Conservation (phyloP, 495 filamentous ascomycete species). For the Platismatia glauca region DNA sequence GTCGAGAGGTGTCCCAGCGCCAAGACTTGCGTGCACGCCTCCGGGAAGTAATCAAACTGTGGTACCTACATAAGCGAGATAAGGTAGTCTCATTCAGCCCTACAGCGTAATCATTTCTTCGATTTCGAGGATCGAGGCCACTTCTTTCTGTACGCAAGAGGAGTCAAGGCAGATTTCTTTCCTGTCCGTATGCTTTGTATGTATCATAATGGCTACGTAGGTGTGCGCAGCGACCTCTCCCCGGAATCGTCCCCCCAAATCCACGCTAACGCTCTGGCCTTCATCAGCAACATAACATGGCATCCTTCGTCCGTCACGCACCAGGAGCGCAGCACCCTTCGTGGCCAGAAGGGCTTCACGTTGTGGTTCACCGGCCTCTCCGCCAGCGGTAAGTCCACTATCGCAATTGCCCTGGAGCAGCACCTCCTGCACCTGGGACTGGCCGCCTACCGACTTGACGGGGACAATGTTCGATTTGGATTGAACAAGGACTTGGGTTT, state of each 20-base stretch:
- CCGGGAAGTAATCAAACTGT: no score
- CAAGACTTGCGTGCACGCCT: no score
- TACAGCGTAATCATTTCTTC: neutral
- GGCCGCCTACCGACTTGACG: constrained; percentile 86
- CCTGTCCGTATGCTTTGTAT: neutral
- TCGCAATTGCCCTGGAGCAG: constrained; percentile 92
- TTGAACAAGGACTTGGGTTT: constrained; percentile 96
- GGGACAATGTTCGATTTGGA: constrained; percentile 97
- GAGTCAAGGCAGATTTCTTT: neutral
- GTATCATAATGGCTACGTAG: constrained; percentile 39
- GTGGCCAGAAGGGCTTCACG: constrained; percentile 82
- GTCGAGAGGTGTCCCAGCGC: no score
- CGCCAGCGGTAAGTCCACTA: constrained; percentile 91
- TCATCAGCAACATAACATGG: constrained; percentile 96
- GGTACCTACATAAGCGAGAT: no score
- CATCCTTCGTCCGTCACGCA: constrained; percentile 83
- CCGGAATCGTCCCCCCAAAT: neutral
- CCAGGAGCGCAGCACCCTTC: constrained; percentile 66
- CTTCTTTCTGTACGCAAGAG: no score
- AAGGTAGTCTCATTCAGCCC: no score
- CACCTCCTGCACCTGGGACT: constrained; percentile 78
- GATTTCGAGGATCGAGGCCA: neutral
- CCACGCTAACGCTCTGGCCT: constrained; percentile 8
- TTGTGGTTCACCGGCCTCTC: constrained; percentile 97
- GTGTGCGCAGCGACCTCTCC: constrained; percentile 18